phyloP scores from a whole-genome alignment of 495 filamentous ascomycete genomes.

The Talaromyces stipitatus region DNA sequence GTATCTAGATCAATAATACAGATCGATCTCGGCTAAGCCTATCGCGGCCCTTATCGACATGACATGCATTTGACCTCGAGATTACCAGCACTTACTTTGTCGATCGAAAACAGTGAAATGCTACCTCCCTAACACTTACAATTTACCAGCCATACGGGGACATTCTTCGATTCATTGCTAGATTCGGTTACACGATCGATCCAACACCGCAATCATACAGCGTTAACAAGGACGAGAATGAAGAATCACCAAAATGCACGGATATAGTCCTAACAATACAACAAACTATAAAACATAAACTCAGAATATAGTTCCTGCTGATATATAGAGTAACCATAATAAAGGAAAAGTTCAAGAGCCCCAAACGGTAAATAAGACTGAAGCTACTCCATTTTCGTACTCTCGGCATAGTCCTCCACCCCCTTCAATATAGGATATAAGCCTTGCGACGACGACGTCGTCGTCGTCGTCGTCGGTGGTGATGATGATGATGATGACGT shows the following conservation, averaged over 20 bases:
- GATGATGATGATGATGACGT: background rate
- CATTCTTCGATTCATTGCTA: background rate
- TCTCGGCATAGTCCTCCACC: slow-evolving; percentile 31
- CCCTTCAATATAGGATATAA: slow-evolving; percentile 43
- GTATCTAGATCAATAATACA: background rate
- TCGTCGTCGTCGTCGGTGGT: background rate
- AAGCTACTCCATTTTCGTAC: slow-evolving; percentile 29
- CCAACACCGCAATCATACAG: background rate
- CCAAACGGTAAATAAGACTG: background rate
- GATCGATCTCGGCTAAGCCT: background rate
- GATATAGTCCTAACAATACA: background rate
- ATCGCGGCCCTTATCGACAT: background rate
- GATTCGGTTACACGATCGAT: background rate
- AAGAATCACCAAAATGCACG: background rate
- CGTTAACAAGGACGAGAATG: background rate
- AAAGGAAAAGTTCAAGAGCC: too few relatives aligned
- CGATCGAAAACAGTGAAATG: background rate
- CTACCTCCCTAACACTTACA: background rate
- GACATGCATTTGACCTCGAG: background rate
- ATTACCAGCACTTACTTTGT: background rate
- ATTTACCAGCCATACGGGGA: background rate
- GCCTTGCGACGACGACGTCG: background rate
- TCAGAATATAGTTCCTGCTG: background rate
- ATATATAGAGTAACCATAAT: too few relatives aligned
- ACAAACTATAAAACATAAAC: background rate